Percentiles rank a stretch among this genome's conserved stretches.
Conservation (phyloP, 164 flowering plant genomes). For the Vitis rotundifolia region DNA sequence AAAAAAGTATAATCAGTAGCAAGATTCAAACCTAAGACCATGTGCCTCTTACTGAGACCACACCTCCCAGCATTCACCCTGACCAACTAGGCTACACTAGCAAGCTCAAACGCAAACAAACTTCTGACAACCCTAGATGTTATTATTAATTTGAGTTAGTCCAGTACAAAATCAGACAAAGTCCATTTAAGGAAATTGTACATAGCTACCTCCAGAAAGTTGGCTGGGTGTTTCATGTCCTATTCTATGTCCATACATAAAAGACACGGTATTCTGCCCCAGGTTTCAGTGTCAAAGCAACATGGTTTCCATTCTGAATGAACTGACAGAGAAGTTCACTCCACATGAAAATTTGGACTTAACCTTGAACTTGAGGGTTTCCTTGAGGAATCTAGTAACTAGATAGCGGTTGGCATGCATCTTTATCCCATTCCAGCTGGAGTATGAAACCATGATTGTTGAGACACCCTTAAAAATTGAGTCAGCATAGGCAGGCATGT, state of each 20-base stretch:
- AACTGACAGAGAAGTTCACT: too few species aligned
- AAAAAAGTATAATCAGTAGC: too few species aligned
- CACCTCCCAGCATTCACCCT: too few species aligned
- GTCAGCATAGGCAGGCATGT: slow-evolving; percentile 64
- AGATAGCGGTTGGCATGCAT: slow-evolving; percentile 62
- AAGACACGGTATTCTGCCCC: background rate
- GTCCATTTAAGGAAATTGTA: background rate
- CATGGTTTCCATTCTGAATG: background rate
- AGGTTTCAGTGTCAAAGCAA: background rate
- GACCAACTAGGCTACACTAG: too few species aligned
- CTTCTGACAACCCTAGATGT: background rate
- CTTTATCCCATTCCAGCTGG: slow-evolving; percentile 65
- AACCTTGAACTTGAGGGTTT: slow-evolving; percentile 54
- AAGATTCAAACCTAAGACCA: too few species aligned
- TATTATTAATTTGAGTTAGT: background rate
- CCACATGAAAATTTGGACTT: background rate
- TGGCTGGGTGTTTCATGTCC: background rate
- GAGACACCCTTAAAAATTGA: slow-evolving; percentile 63
- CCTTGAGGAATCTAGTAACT: slow-evolving; percentile 51
- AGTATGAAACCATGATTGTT: slow-evolving; percentile 62
- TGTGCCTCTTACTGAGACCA: too few species aligned
- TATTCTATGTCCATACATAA: background rate
- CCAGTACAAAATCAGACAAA: background rate
- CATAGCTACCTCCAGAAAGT: background rate
- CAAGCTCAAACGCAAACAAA: background rate